Evolutionary conservation across 2,329 filamentous ascomycete species (phyloP).

Genomic region (Emericellopsis atlantica): DNA sequence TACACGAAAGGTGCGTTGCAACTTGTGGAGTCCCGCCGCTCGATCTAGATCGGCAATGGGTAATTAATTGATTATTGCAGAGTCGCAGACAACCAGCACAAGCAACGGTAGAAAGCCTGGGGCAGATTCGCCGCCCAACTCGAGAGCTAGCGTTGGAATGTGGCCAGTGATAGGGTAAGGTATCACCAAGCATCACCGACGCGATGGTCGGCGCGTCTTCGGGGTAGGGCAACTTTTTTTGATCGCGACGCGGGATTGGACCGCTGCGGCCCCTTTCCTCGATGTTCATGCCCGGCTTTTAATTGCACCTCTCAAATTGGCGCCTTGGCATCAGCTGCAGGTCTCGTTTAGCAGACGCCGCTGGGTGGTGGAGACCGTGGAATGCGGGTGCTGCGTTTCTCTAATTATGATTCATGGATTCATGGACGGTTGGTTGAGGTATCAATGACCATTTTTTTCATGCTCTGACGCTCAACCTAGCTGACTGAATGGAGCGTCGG

Average conservation of each 20-base stretch:
- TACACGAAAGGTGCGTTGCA: conserved; percentile 6
- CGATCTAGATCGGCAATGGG: neutral
- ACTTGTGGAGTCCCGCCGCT: neutral
- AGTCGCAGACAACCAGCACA: too few species aligned
- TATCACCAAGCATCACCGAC: too few species aligned
- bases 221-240: neutral
- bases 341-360: neutral
- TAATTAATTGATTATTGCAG: neutral
- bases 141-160: neutral
- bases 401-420: neutral
- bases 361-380: too few species aligned
- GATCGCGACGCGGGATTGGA: neutral
- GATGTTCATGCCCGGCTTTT: neutral
- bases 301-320: neutral
- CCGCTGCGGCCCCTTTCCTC: neutral
- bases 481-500: neutral
- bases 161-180: too few species aligned
- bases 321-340: neutral
- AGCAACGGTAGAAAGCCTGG: neutral
- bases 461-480: neutral
- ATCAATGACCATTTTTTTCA: neutral
- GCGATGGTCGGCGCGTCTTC: neutral
- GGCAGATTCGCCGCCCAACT: neutral
- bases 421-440: too few species aligned
- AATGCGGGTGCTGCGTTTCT: neutral